These are phyloP conservation scores for Rhododendron molle DNA, from an alignment of 148 eudicot genomes.

Conservation along the genomic window DNA sequence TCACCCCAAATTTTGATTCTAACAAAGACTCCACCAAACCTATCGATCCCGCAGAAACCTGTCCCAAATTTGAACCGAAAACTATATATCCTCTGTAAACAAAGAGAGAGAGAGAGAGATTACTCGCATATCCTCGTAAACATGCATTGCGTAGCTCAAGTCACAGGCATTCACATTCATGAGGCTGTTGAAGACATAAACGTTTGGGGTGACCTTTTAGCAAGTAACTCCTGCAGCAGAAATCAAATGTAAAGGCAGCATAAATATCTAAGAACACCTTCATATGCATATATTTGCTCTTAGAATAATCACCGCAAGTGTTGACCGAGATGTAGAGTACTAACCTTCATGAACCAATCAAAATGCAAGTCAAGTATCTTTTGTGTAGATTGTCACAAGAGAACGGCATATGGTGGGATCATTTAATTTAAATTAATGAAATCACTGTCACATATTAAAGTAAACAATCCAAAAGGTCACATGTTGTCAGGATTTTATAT, in stretches of 20 bases:
- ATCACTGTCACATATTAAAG: not conserved
- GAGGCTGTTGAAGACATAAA: slow-evolving; percentile 87
- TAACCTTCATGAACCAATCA: not conserved
- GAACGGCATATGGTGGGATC: not conserved
- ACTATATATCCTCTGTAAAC: too few species aligned
- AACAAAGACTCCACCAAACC: too few species aligned
- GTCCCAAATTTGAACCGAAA: too few species aligned
- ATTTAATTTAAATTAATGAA: not conserved
- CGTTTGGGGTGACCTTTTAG: too few species aligned
- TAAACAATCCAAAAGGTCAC: not conserved
- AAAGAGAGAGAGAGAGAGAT: slow-evolving; percentile 20
- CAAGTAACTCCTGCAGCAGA: too few species aligned
- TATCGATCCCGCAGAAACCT: too few species aligned
- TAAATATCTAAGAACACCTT: slow-evolving; percentile 8
- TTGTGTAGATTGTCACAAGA: not conserved
- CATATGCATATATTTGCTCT: slow-evolving; percentile 2
- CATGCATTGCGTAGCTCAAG: slow-evolving; percentile 59
- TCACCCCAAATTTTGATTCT: too few species aligned
- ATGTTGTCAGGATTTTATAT: not conserved
- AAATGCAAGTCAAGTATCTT: not conserved
- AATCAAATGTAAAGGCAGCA: slow-evolving; percentile 13
- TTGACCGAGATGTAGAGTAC: not conserved
- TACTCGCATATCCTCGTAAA: slow-evolving; percentile 91
- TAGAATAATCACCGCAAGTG: not conserved
- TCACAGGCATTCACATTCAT: slow-evolving; percentile 91